Base-by-base conservation (phyloP, 208 protist genomes). In the Leishmania gerbilli region DNA sequence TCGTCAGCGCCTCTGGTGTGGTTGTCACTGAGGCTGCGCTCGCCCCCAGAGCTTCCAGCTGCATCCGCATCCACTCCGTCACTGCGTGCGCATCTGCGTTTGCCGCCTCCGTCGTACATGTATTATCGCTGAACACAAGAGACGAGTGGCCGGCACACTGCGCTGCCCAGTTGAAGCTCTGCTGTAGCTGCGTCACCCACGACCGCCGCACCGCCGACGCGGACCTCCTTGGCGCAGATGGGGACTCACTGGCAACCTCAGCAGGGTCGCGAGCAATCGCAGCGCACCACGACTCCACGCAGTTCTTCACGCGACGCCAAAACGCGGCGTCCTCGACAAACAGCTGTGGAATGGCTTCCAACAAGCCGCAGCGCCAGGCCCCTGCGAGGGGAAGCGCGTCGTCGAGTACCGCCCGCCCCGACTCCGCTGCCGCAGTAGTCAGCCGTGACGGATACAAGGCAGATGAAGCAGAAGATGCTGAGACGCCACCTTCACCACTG, bases 81-180 rank as follows among this genome's bases (percentile, higher is more conserved):
- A 64, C 42, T 8, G 15, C 64, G 6, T 74, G 31, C 19, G 42
- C 65, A 3, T 42, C 65, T 9, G 51, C 24, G 1, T 3, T 40
- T 1, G 42, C 24, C 4, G 21, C 11, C 34, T 19, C 7, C 3
- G 75, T 75, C 9, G 71, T 69, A 65, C 71, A 79, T 27, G 53
- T 65, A 19, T 85, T 65, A 19, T 85, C 82, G 6, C 17, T 68
- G 79, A 80, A 84, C 6, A 83, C 75, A 77, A 88, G 79, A 72
- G 47, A 82, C 27, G 76, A 72, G 76, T 92, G 87, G 1, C 91
- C 91, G 40, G 88, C 88, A n/a, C 71, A 85, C 60, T 76, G 80
- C 69, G 87, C 91, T 1, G 91, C 87, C 87, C 87, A 93, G 58
- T 87, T 90, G 79, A 90, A 95, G 78, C 91, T 93, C 64, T 69